Evolutionary conservation across 2,329 filamentous ascomycete species (phyloP).

Genomic region (Calonectria leucothoes): DNA sequence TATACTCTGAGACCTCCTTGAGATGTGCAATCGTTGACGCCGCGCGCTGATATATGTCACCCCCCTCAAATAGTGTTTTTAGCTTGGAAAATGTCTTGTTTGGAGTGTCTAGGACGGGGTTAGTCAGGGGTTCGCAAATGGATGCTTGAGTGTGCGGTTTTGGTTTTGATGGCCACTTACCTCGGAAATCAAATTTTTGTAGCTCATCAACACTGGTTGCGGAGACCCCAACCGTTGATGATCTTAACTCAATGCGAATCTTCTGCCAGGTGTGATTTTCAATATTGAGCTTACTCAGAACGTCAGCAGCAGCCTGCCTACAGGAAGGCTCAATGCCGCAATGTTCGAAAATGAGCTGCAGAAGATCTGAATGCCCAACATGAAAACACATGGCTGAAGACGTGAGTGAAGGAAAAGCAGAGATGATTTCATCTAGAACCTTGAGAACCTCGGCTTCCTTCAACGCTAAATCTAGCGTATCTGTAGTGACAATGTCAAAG

Average conservation of each 20-base stretch:
- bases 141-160: background rate
- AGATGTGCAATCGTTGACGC: slow-evolving; percentile 84
- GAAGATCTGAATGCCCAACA: slow-evolving; percentile 86
- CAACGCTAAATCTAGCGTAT: slow-evolving; percentile 83
- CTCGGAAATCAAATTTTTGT: slow-evolving; percentile 89
- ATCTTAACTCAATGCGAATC: slow-evolving; percentile 83
- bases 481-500: slow-evolving; percentile 92
- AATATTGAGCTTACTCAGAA: slow-evolving; percentile 88
- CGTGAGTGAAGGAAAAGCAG: slow-evolving; percentile 80
- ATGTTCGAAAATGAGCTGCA: slow-evolving; percentile 90
- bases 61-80: slow-evolving; percentile 70
- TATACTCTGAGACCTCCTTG: slow-evolving; percentile 80
- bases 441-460: slow-evolving; percentile 96
- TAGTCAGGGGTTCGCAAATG: background rate
- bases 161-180: slow-evolving; percentile 52
- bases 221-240: slow-evolving; percentile 83
- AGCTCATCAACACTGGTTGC: slow-evolving; percentile 93
- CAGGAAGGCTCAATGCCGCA: slow-evolving; percentile 81
- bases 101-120: slow-evolving; percentile 57
- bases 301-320: slow-evolving; percentile 80
- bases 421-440: slow-evolving; percentile 90
- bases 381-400: slow-evolving; percentile 86
- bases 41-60: slow-evolving; percentile 78
- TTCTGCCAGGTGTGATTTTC: slow-evolving; percentile 84
- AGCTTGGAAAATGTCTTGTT: slow-evolving; percentile 68